phyloP scores from a whole-genome alignment of 306 rosid species.

The Prunus mume region DNA sequence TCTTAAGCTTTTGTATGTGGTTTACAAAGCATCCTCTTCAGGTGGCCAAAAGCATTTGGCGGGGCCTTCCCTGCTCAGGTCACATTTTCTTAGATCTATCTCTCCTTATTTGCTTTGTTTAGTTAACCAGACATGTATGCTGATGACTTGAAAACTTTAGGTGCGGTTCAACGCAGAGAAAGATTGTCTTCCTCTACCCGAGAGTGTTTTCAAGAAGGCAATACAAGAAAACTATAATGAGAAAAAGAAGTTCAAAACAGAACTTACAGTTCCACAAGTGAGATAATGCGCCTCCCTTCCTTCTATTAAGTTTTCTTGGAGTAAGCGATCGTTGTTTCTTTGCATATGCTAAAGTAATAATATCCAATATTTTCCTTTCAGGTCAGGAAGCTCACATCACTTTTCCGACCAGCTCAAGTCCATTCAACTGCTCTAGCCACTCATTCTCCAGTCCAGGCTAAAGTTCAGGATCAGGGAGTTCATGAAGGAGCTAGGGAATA shows the following conservation, averaged over 20 bases:
- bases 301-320: neutral
- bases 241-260: conserved; percentile 68
- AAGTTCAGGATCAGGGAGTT: conserved; percentile 36
- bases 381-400: conserved; percentile 74
- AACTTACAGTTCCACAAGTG: conserved; percentile 76
- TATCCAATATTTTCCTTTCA: conserved; percentile 34
- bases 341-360: conserved; percentile 7
- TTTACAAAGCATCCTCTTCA: conserved; percentile 74
- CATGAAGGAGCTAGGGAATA: conserved; percentile 23
- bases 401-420: conserved; percentile 59
- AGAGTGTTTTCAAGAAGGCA: conserved; percentile 72
- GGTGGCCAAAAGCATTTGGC: conserved; percentile 84
- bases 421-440: conserved; percentile 31
- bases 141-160: conserved; percentile 43
- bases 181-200: conserved; percentile 83
- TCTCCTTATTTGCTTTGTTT: conserved; percentile 3
- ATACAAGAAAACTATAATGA: conserved; percentile 73
- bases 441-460: conserved; percentile 28
- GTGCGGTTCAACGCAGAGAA: conserved; percentile 64
- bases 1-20: conserved; percentile 78
- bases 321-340: conserved; percentile 6
- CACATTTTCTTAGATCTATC: conserved; percentile 16
- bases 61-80: conserved; percentile 98
- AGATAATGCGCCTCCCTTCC: neutral
- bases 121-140: conserved; percentile 16